Evolutionary conservation across 2,329 filamentous ascomycete genomes (phyloP).

Genomic region (Botrytis byssoidea): DNA sequence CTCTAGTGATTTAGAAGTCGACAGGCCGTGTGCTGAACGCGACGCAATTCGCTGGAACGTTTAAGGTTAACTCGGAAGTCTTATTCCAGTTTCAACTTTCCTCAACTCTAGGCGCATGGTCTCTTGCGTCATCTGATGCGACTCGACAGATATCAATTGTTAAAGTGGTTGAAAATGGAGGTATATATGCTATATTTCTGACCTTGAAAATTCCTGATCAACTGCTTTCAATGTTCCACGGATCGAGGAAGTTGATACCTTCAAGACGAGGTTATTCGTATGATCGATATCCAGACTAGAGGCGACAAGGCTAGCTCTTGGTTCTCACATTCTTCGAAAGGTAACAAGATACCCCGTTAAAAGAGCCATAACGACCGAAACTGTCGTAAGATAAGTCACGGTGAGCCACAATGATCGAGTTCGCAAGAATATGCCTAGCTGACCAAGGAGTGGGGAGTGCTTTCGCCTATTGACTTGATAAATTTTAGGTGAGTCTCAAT

Average conservation of each 20-base stretch:
- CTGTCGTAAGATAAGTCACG: neutral
- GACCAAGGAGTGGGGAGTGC: neutral
- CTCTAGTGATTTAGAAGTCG: neutral
- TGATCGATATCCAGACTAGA: neutral
- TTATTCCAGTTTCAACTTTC: neutral
- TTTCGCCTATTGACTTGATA: neutral
- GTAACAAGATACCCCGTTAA: neutral
- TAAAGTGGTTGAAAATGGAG: neutral
- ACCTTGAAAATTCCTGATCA: neutral
- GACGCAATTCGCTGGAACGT: neutral
- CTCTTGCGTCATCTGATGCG: neutral
- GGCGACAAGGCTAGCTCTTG: neutral
- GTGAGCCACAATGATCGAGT: neutral
- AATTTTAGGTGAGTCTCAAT: neutral
- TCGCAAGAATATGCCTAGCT: neutral
- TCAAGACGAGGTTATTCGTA: neutral
- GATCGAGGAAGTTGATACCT: neutral
- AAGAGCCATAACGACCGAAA: neutral
- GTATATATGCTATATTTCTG: neutral
- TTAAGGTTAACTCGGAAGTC: neutral
- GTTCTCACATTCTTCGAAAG: neutral
- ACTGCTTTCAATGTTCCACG: neutral
- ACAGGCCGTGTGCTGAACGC: neutral
- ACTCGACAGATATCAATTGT: neutral
- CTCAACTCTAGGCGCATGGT: neutral